Evolutionary conservation across 306 rosid genomes (phyloP), one percentile per base, ranked within the genome.

Genomic region (Hippophae tibetana): DNA sequence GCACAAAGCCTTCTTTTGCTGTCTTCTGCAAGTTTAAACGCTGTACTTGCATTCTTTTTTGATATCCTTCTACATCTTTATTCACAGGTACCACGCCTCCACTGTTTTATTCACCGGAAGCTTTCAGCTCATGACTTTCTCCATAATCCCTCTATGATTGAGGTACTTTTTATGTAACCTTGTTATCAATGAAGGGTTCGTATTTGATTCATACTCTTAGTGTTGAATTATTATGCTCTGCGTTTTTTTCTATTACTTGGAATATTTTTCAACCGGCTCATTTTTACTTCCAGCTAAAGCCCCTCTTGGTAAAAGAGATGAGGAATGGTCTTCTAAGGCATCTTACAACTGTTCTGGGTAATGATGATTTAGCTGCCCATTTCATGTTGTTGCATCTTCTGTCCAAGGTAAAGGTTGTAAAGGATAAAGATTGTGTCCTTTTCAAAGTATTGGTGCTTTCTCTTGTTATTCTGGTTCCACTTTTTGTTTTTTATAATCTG

Each of bases 361-460:
- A 83, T 67, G 99, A 92, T 86, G 82, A 62, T 8, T 41, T 88
- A 31, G 85, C 97, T 70, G 92, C 97, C 62, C 81, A 88, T 72
- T 86, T 86, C 76, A 55, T 88, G 82, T 72, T 92, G 75, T 76
- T 92, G 69, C 99, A 92, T 81, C 95, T 92, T 70, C 69, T 88
- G 46, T 92, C 96, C 65, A 84, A 58, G 80, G 99, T 88, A 72
- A 61, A 66, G 52, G 53, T 47, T 72, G 65, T 56, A 62, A 64
- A 46, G 18, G 26, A 23, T 44, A 47, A 43, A 31, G 43, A 56
- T 12, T 43, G 40, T 67, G 7, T 2, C 8, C 61, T 70, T 64
- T 70, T 66, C 53, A 44, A 43, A 68, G 27, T 63, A 56, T 56
- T 51, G 42, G 18, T 51, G 48, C 26, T 13, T 46, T 44, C 56